Percentiles rank a stretch among this genome's conserved stretches.
Conservation (phyloP, 2,329 filamentous ascomycete genomes). For the Simplicillium sp. region DNA sequence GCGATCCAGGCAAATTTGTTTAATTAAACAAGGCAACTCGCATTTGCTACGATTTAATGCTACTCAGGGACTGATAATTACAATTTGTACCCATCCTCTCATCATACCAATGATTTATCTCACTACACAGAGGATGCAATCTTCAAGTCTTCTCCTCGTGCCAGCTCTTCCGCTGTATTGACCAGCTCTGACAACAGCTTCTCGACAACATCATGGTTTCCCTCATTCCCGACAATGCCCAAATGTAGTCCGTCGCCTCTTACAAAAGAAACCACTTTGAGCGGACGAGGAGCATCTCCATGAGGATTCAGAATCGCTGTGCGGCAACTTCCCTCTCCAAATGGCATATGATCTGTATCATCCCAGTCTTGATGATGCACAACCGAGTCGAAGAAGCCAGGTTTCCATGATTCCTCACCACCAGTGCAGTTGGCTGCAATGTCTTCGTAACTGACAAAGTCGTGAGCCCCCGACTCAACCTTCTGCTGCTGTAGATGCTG, state of each 20-base stretch:
- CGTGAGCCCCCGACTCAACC: neutral
- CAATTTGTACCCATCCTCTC: too few relatives aligned
- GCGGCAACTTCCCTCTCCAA: neutral
- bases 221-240: neutral
- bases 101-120: too few relatives aligned
- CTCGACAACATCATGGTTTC: neutral
- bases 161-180: neutral
- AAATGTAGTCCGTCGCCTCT: neutral
- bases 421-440: neutral
- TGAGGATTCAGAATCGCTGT: neutral
- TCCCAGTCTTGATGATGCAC: neutral
- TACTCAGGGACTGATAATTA: too few relatives aligned
- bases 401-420: neutral
- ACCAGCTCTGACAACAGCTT: neutral
- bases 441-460: neutral
- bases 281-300: neutral
- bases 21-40: too few relatives aligned
- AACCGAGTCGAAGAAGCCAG: neutral
- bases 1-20: too few relatives aligned
- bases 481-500: neutral
- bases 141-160: neutral
- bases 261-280: neutral
- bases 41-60: too few relatives aligned
- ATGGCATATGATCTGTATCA: neutral
- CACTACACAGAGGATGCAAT: too few relatives aligned